Percentiles rank a stretch among this genome's conserved stretches.
Evolutionary conservation across 371 early-diverging fungal genomes (phyloP).

Genomic region (Coemansia sp.): DNA sequence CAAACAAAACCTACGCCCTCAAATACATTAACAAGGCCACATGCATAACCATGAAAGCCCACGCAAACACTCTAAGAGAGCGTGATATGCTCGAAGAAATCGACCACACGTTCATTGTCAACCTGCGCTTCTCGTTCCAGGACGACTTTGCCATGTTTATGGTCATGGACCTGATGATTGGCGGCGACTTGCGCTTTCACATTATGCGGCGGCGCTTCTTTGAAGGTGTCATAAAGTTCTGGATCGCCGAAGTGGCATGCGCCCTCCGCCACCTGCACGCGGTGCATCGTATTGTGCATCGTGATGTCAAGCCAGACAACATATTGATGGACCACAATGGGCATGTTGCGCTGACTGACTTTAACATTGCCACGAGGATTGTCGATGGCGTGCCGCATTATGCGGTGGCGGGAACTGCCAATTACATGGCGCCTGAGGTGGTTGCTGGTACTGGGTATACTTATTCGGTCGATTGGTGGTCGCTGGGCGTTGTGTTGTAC

Average conservation of each 20-base stretch:
- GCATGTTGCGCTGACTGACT: constrained; percentile 87
- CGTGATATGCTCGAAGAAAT: constrained; percentile 83
- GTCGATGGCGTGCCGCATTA: constrained; percentile 52
- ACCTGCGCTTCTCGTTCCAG: constrained; percentile 92
- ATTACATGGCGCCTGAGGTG: constrained; percentile 60
- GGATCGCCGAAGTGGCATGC: constrained; percentile 72
- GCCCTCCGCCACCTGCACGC: constrained; percentile 72
- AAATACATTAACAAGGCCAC: constrained; percentile 81
- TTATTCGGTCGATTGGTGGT: constrained; percentile 89
- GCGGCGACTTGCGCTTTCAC: constrained; percentile 92
- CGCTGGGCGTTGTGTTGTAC: constrained; percentile 96
- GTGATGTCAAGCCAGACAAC: constrained; percentile 93
- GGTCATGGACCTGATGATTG: constrained; percentile 82
- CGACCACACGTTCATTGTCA: constrained; percentile 88
- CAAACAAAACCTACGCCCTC: constrained; percentile 68
- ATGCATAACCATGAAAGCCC: constrained; percentile 66
- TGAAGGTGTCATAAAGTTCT: constrained; percentile 78
- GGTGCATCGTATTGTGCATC: constrained; percentile 48
- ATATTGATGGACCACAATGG: constrained; percentile 83
- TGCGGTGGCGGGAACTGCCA: constrained; percentile 52
- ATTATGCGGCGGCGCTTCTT: constrained; percentile 69
- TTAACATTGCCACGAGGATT: constrained; percentile 64
- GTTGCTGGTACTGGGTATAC: constrained; percentile 66
- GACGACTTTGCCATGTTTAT: constrained; percentile 81
- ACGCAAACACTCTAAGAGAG: constrained; percentile 78